A percentile compares a stretch with the other conserved stretches of the same genome.
These are phyloP conservation scores for Baudoinia panamericana DNA, from an alignment of 495 filamentous ascomycete species.

Conservation along the genomic window DNA sequence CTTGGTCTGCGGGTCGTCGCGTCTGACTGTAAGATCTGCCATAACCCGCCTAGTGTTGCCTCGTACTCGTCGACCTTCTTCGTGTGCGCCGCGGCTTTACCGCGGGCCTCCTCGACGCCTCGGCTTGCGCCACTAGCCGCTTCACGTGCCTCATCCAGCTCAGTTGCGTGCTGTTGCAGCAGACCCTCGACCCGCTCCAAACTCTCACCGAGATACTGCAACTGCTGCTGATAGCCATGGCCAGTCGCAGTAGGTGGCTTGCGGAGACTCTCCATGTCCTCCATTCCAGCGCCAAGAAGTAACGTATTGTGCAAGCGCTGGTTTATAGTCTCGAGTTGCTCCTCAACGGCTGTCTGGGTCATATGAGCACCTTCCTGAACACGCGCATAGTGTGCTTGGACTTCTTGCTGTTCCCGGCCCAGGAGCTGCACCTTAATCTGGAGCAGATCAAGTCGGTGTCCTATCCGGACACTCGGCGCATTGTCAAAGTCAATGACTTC, in stretches of 20 bases:
- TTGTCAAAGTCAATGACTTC: constrained; percentile 30
- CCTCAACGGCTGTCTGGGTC: constrained; percentile 22
- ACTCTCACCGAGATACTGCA: constrained; percentile 19
- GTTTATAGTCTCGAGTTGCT: constrained; percentile 25
- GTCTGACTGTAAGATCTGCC: constrained; percentile 46
- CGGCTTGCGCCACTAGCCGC: background rate
- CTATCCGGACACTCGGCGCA: constrained; percentile 33
- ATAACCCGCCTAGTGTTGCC: constrained; percentile 47
- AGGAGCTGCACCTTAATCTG: constrained; percentile 14
- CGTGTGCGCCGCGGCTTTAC: background rate
- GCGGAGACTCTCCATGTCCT: constrained; percentile 8
- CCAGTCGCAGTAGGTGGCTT: constrained; percentile 14
- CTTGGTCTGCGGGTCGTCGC: constrained; percentile 1
- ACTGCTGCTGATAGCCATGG: constrained; percentile 17
- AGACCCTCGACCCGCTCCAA: constrained; percentile 14
- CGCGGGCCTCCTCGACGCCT: constrained; percentile 5
- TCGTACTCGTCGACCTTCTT: constrained; percentile 20
- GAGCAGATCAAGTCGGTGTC: constrained; percentile 7
- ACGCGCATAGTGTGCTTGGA: constrained; percentile 5
- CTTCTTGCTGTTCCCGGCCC: constrained; percentile 20
- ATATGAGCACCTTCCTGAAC: constrained; percentile 9
- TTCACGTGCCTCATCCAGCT: constrained; percentile 7
- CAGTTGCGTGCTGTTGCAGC: constrained; percentile 9
- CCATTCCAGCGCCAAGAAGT: constrained; percentile 14
- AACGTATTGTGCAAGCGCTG: constrained; percentile 22